A percentile compares a stretch with the other conserved stretches of the same genome.
phyloP scores from a whole-genome alignment of 1,139 yeast genomes.

The Pichia sp. region DNA sequence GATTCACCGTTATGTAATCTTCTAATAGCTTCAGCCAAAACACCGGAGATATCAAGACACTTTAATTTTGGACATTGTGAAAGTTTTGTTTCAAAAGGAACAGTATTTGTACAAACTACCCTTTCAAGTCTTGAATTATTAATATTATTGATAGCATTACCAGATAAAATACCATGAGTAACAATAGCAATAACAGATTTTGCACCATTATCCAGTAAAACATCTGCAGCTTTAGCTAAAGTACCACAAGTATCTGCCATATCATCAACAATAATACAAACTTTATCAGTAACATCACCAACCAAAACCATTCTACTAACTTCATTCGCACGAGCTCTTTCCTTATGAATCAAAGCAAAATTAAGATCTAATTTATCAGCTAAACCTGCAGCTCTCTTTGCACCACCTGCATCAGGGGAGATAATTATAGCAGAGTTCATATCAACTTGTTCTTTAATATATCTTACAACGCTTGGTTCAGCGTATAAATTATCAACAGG shows the following conservation, averaged over 20 bases:
- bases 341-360: constrained; percentile 95
- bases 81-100: constrained; percentile 79
- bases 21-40: constrained; percentile 92
- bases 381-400: constrained; percentile 92
- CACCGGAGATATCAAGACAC: constrained; percentile 79
- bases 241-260: constrained; percentile 99
- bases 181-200: constrained; percentile 86
- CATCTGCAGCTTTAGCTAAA: constrained; percentile 90
- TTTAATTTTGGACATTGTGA: constrained; percentile 66
- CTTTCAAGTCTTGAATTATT: constrained; percentile 69
- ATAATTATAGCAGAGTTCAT: constrained; percentile 73
- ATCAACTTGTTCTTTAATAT: constrained; percentile 67
- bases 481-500: constrained; percentile 97
- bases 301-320: constrained; percentile 93
- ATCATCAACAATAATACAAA: constrained; percentile 89
- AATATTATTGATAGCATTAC: constrained; percentile 78
- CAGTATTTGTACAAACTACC: constrained; percentile 91
- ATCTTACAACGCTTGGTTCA: constrained; percentile 88
- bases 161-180: constrained; percentile 90
- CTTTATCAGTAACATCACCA: constrained; percentile 85
- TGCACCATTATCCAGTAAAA: constrained; percentile 74
- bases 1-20: constrained; percentile 96
- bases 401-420: constrained; percentile 99
- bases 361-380: constrained; percentile 90
- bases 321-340: constrained; percentile 91